Percentiles rank a stretch among this genome's conserved stretches.
These are phyloP conservation scores for Fusarium aywerte DNA, from an alignment of 2,329 filamentous ascomycete genomes.

Conservation along the genomic window DNA sequence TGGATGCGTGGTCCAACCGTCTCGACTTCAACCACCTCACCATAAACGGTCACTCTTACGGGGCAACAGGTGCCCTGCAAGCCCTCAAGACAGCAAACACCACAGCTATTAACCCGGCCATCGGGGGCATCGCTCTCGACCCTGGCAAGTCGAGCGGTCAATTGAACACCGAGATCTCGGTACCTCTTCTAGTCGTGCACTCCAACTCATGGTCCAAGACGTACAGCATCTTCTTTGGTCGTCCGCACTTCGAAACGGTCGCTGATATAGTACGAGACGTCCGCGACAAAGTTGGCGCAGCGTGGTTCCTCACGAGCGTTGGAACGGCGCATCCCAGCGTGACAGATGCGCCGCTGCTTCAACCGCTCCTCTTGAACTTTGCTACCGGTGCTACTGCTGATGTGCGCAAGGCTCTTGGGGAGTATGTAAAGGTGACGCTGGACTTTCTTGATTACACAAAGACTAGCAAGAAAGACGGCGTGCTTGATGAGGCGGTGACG, in stretches of 20 bases:
- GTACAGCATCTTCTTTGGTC: slow-evolving; percentile 68
- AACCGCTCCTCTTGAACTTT: slow-evolving; percentile 69
- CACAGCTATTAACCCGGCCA: slow-evolving; percentile 52
- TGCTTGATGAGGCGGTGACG: slow-evolving; percentile 63
- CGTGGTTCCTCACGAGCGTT: slow-evolving; percentile 66
- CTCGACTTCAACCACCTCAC: slow-evolving; percentile 65
- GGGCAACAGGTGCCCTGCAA: slow-evolving; percentile 71
- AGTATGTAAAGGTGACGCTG: slow-evolving; percentile 69
- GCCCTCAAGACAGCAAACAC: slow-evolving; percentile 60
- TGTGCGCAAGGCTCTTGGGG: slow-evolving; percentile 63
- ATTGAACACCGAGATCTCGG: slow-evolving; percentile 67
- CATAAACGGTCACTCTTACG: slow-evolving; percentile 72
- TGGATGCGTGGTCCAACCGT: slow-evolving; percentile 62
- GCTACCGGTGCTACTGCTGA: slow-evolving; percentile 70
- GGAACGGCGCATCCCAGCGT: slow-evolving; percentile 71
- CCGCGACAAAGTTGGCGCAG: slow-evolving; percentile 55
- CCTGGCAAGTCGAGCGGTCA: slow-evolving; percentile 72
- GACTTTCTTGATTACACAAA: slow-evolving; percentile 65
- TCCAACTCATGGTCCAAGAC: slow-evolving; percentile 71
- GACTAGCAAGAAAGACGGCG: slow-evolving; percentile 55
- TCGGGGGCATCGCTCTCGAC: slow-evolving; percentile 70
- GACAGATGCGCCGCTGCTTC: slow-evolving; percentile 73
- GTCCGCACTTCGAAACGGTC: slow-evolving; percentile 73
- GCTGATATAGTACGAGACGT: slow-evolving; percentile 63
- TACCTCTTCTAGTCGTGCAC: slow-evolving; percentile 70